Evolutionary conservation across 495 filamentous ascomycete genomes (phyloP), one percentile per base, ranked within the genome.

Genomic region (Aspergillus ostianus): DNA sequence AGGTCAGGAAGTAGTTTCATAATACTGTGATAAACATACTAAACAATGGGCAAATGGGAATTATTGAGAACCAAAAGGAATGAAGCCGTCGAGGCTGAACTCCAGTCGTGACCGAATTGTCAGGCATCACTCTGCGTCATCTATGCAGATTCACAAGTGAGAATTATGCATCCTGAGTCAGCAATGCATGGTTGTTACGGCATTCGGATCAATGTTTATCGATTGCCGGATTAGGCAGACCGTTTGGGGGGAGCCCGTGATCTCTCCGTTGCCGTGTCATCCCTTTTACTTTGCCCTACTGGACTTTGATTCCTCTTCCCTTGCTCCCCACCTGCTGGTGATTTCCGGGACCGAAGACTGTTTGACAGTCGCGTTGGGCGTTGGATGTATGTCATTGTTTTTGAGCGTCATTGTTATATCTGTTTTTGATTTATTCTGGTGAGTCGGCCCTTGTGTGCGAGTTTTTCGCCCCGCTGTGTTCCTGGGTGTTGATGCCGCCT

Each of bases 181-280:
- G 57, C 66, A 70, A 67, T 62, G 57, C 51, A 49, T 30, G 60
- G 65, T 70, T 70, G 65, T 67, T 64, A 44, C 36, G 64, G 60
- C 65, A 59, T 46, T 54, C 60, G 59, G 61, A 55, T 54, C 64
- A 64, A 59, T 78, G 76, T 78, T 78, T 78, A 77, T 76, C 69
- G 69, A 73, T 77, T 78, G 57, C 76, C 70, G 21, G 21, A 63
- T 76, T 53, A 64, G 71, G 76, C 57, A 78, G 70, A 53, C 61
- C 74, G 73, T 76, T 77, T 66, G 69, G 67, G 54, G 44, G 51
- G 56, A 51, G 46, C 58, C 61, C 62, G 64, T 59, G 50, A 52
- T 63, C 54, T 50, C 61, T 64, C 56, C 50, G 56, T 27, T 46
- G 32, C 19, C 19, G 29, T 56, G 13, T 10, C 51, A 47, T 45